Evolutionary conservation across 192 early-diverging fungal genomes (phyloP).

Genomic region (Coemansia biformis): DNA sequence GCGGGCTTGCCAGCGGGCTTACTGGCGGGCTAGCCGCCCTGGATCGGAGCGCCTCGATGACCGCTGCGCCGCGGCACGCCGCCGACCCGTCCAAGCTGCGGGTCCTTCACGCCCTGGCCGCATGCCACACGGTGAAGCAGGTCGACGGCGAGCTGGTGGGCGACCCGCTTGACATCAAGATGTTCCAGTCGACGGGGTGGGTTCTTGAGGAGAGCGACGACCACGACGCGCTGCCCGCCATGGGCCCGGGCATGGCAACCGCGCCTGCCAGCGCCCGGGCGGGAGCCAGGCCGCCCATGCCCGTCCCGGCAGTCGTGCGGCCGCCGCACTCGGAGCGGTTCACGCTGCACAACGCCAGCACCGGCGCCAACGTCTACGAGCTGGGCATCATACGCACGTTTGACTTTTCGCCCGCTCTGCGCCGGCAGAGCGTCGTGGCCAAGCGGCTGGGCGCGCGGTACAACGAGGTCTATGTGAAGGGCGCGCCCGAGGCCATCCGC

Average conservation of each 20-base stretch:
- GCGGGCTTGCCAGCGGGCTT: too few relatives aligned
- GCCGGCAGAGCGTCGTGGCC: slow-evolving; percentile 91
- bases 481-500: slow-evolving; percentile 93
- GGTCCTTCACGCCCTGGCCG: slow-evolving; percentile 63
- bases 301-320: slow-evolving; percentile 78
- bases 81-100: slow-evolving; percentile 41
- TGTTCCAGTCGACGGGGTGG: slow-evolving; percentile 97
- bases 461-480: slow-evolving; percentile 85
- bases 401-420: slow-evolving; percentile 85
- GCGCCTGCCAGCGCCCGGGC: too few relatives aligned
- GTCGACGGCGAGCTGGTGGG: slow-evolving; percentile 86
- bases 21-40: slow-evolving; percentile 35
- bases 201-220: slow-evolving; percentile 81
- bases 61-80: slow-evolving; percentile 29
- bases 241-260: too few relatives aligned
- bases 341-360: slow-evolving; percentile 48
- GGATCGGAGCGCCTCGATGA: slow-evolving; percentile 44
- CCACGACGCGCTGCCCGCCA: slow-evolving; percentile 2
- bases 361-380: slow-evolving; percentile 49
- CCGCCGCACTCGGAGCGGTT: slow-evolving; percentile 70
- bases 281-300: slow-evolving; percentile 13
- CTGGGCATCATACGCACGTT: slow-evolving; percentile 81
- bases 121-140: slow-evolving; percentile 84
- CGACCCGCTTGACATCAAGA: slow-evolving; percentile 94
- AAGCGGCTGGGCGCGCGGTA: slow-evolving; percentile 57